Conservation (phyloP, 805 yeast species). For the Lachancea dasiensis region DNA sequence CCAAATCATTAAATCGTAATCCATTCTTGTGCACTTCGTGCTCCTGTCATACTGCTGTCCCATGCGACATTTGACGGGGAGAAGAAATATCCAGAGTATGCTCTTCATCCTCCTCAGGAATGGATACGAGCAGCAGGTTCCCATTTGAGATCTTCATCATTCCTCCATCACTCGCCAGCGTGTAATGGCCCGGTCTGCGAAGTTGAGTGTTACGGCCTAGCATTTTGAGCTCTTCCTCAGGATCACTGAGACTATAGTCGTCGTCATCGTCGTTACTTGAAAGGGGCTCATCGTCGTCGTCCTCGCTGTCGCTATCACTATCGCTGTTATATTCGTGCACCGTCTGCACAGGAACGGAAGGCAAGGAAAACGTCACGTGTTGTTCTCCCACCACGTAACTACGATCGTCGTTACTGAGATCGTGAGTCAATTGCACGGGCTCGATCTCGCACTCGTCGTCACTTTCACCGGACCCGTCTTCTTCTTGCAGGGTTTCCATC, state of each 20-base stretch:
- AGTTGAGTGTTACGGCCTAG: background rate
- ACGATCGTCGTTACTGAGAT: too few species aligned
- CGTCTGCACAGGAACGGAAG: constrained; percentile 11
- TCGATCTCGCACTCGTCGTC: constrained; percentile 3
- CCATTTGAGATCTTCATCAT: constrained; percentile 2
- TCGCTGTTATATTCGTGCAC: constrained; percentile 10
- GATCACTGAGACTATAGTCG: background rate
- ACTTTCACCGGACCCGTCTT: constrained; percentile 5
- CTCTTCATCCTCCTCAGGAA: constrained; percentile 5
- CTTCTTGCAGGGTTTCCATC: constrained; percentile 17
- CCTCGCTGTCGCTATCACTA: constrained; percentile 6
- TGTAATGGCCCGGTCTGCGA: constrained; percentile 4
- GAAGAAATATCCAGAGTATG: background rate
- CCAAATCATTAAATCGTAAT: background rate
- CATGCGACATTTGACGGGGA: background rate
- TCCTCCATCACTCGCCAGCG: constrained; percentile 1
- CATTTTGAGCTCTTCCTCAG: background rate
- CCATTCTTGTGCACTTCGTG: background rate
- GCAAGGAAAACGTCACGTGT: constrained; percentile 8
- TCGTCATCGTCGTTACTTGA: background rate
- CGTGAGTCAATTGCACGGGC: too few species aligned
- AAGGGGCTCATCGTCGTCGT: background rate
- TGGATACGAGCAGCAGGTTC: constrained; percentile 3
- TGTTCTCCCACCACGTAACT: background rate
- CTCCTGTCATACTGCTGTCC: constrained; percentile 1